Percentiles rank a stretch among this genome's conserved stretches.
Conservation (phyloP, 495 filamentous ascomycete species). For the Talaromyces thailandensis region DNA sequence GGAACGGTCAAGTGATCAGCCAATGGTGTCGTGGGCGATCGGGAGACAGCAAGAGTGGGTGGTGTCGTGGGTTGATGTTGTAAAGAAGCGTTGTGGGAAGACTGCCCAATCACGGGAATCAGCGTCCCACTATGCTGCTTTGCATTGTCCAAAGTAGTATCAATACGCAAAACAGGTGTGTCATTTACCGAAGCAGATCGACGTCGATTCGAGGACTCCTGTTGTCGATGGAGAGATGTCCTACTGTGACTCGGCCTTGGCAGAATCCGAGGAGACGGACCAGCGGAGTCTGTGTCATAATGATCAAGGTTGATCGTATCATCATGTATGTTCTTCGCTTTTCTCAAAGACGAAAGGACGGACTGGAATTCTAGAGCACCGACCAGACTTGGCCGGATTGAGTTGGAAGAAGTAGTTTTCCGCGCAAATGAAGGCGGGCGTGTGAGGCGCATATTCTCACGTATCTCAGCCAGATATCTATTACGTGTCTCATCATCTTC, state of each 20-base stretch:
- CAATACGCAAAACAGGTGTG: constrained; percentile 33
- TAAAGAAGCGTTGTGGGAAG: background rate
- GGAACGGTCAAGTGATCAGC: constrained; percentile 23
- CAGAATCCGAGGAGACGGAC: constrained; percentile 11
- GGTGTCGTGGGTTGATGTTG: background rate
- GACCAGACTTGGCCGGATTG: constrained; percentile 86
- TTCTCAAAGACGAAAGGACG: constrained; percentile 73
- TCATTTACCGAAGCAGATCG: constrained; percentile 65
- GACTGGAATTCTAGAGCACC: constrained; percentile 92
- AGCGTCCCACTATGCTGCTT: background rate
- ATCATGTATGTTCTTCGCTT: constrained; percentile 58
- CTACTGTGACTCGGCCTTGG: background rate
- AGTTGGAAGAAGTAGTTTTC: constrained; percentile 65
- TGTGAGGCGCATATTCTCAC: constrained; percentile 84
- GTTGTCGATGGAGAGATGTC: constrained; percentile 11
- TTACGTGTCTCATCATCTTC: constrained; percentile 67
- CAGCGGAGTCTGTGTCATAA: constrained; percentile 51
- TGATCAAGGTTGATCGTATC: constrained; percentile 58
- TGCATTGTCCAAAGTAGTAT: constrained; percentile 18
- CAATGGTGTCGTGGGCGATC: constrained; percentile 10
- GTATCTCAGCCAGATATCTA: constrained; percentile 71
- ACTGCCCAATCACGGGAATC: background rate
- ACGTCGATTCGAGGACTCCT: constrained; percentile 25
- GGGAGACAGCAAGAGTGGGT: constrained; percentile 5
- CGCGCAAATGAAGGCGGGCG: constrained; percentile 54